A percentile compares a stretch with the other conserved stretches of the same genome.
phyloP scores from a whole-genome alignment of 352 stramenopile genomes.

The Phytophthora lateralis region DNA sequence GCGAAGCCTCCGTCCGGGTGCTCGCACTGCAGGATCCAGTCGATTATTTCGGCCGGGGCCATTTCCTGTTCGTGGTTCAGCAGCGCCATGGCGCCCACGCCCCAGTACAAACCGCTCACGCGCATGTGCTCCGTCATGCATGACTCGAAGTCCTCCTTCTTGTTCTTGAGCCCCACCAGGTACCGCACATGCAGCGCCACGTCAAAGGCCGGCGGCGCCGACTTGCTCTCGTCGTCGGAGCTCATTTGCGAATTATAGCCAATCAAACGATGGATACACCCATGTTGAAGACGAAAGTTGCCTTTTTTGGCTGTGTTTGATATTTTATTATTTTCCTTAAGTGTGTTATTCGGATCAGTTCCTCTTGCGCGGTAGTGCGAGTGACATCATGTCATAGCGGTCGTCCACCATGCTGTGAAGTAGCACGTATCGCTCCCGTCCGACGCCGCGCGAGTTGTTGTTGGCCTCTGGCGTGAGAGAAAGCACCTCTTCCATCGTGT shows the following conservation, averaged over 20 bases:
- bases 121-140: slow-evolving; percentile 97
- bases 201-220: slow-evolving; percentile 48
- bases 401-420: slow-evolving; percentile 86
- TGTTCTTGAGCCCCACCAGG: slow-evolving; percentile 77
- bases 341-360: slow-evolving; percentile 9
- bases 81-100: slow-evolving; percentile 94
- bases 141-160: slow-evolving; percentile 91
- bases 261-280: too few relatives aligned
- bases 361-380: slow-evolving; percentile 52
- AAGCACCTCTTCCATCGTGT: slow-evolving; percentile 80
- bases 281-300: neutral
- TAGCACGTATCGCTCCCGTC: slow-evolving; percentile 79
- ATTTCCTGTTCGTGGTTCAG: slow-evolving; percentile 91
- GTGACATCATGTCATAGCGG: slow-evolving; percentile 88
- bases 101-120: slow-evolving; percentile 99
- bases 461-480: slow-evolving; percentile 45
- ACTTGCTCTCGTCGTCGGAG: slow-evolving; percentile 30
- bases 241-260: slow-evolving; percentile 11
- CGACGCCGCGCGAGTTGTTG: slow-evolving; percentile 36
- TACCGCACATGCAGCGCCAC: slow-evolving; percentile 81
- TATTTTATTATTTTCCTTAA: too few relatives aligned
- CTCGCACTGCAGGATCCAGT: slow-evolving; percentile 96
- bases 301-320: neutral
- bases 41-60: slow-evolving; percentile 84
- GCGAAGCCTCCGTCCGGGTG: slow-evolving; percentile 93